Base-by-base conservation (phyloP, 179 eudicot species). In the Carnegiea gigantea region DNA sequence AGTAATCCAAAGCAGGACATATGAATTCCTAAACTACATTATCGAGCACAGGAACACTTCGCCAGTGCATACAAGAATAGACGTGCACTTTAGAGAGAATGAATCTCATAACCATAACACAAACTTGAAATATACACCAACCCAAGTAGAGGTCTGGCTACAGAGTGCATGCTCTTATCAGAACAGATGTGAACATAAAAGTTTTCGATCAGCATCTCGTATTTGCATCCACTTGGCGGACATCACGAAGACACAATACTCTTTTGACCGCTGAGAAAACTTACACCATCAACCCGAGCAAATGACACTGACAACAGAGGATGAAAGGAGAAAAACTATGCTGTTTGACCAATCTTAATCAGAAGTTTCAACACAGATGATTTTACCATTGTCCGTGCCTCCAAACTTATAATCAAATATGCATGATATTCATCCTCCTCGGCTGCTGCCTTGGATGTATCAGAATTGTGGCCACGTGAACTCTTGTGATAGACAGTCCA, bases 401-500 rank as follows among this genome's bases (percentile, higher is more conserved):
- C 99, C 86, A 93, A 82, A 83, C 99, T 93, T 77, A 97, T 97
- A 73, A 97, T 92, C 87, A 97, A 85, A 86, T 93, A 97, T 71
- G 99, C 98, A 89, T 94, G 99, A 86, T 90, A 95, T 79, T 96
- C 99, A 83, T 96, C 98, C 86, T 96, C 98, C 82, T 91, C 99
- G 43, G 85, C 80, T 30, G 87, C 89, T 79, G 78, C 83, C 88
- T 90, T 94, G 74, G 95, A 93, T 70, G 94, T 87, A 73, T 94
- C 97, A 86, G 89, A 83, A 73, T 78, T 85, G 74, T 91, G 97
- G 87, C 85, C 84, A 46, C 98, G 99, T 62, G 93, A 74, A 88
- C 90, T 96, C 85, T 96, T 96, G 87, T 96, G 98, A 86, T 96
- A 96, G 80, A 96, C 99, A 70, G 99, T 95, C 99, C 99, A 96